A percentile compares a stretch with the other conserved stretches of the same genome.
Conservation (phyloP, 1,284 basidiomycete species). For the Malassezia arunalokei region DNA sequence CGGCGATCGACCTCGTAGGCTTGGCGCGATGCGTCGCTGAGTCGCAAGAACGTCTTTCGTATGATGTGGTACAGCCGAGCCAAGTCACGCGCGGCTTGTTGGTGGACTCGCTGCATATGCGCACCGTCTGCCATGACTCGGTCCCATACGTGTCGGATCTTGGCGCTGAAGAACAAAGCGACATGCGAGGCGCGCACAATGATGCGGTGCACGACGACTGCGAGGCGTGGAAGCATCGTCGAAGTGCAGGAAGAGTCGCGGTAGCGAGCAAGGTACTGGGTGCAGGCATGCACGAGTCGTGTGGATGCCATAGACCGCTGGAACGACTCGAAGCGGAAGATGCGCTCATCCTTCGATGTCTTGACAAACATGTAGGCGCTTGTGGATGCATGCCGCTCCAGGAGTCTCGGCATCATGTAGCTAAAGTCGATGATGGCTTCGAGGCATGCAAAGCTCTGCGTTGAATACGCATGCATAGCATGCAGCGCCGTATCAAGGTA, state of each 20-base stretch:
- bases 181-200: constrained; percentile 32
- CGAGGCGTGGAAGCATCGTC: constrained; percentile 32
- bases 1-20: constrained; percentile 28
- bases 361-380: constrained; percentile 40
- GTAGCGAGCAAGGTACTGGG: constrained; percentile 36
- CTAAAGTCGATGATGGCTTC: constrained; percentile 35
- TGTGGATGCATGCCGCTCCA: constrained; percentile 35
- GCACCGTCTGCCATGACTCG: constrained; percentile 21
- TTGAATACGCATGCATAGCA: constrained; percentile 30
- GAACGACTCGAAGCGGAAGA: constrained; percentile 38
- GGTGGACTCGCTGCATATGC: constrained; percentile 19
- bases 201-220: constrained; percentile 36
- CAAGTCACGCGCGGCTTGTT: constrained; percentile 20
- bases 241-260: constrained; percentile 24
- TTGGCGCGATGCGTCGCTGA: constrained; percentile 28
- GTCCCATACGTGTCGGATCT: constrained; percentile 20
- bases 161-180: constrained; percentile 27
- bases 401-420: constrained; percentile 35
- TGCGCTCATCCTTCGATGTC: constrained; percentile 27
- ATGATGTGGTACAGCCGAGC: constrained; percentile 33
- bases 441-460: constrained; percentile 40
- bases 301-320: constrained; percentile 33
- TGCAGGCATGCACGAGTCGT: constrained; percentile 30
- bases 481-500: constrained; percentile 31
- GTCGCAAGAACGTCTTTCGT: constrained; percentile 32